Percentiles rank a stretch among this genome's conserved stretches.
These are phyloP conservation scores for Mortierella sp. DNA, from an alignment of 371 early-diverging fungal genomes.

Conservation along the genomic window DNA sequence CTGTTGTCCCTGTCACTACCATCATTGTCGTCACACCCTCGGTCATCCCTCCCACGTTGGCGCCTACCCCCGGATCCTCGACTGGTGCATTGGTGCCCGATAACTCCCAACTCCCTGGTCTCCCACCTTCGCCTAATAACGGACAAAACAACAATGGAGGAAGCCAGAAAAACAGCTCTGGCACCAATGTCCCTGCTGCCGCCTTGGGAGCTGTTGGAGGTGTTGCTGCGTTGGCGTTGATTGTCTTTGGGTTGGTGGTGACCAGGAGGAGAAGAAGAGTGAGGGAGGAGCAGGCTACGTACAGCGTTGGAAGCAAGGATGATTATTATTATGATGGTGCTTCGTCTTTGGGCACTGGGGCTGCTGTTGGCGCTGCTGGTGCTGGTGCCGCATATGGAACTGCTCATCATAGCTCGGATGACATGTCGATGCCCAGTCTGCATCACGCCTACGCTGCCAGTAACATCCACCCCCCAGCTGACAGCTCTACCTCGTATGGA, in stretches of 20 bases:
- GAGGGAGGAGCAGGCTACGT: slow-evolving; percentile 23
- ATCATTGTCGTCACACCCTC: not conserved
- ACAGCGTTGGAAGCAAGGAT: not conserved
- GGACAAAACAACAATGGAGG: slow-evolving; percentile 12
- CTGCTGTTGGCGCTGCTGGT: not conserved
- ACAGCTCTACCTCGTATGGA: not conserved
- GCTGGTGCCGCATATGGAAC: not conserved
- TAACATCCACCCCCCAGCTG: not conserved
- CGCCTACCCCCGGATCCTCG: not conserved
- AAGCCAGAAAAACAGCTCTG: slow-evolving; percentile 3
- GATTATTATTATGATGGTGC: not conserved
- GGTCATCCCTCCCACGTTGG: not conserved
- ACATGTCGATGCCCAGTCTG: slow-evolving; percentile 22
- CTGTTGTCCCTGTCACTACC: slow-evolving; percentile 27
- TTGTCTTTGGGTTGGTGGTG: slow-evolving; percentile 56
- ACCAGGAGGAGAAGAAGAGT: slow-evolving; percentile 32
- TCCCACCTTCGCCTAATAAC: slow-evolving; percentile 21
- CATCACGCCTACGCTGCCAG: not conserved
- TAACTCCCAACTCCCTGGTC: slow-evolving; percentile 21
- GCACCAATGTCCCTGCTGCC: slow-evolving; percentile 38
- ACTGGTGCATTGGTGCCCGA: slow-evolving; percentile 18
- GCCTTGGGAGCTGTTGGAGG: slow-evolving; percentile 45
- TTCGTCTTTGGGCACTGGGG: not conserved
- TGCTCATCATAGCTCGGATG: slow-evolving; percentile 12
- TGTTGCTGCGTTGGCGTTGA: slow-evolving; percentile 48